Base-by-base conservation (phyloP, 2,329 filamentous ascomycete genomes). In the Ceratocystis harringtonii region DNA sequence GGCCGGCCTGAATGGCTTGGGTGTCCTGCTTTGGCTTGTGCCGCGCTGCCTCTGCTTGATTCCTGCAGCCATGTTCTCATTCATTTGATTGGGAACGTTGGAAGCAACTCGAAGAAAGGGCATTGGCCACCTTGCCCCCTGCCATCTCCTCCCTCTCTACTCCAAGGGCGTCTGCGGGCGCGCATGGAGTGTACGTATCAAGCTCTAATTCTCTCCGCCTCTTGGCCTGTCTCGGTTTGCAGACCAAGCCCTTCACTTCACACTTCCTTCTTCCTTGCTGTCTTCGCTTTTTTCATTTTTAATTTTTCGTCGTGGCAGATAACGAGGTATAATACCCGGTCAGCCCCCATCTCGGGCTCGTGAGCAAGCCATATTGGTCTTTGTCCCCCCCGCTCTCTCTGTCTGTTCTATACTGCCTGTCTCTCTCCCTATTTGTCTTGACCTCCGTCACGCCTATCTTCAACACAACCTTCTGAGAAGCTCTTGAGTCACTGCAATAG, bases 321-420 rank as follows among this genome's bases (percentile, higher is more conserved):
- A 58, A 36, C 55, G 55, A 58, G 55, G 55, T 58, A 58, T 58
- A 58, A 58, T 58, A 58, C 10, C 55, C 55, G 15, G 55, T 58
- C 55, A 58, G 55, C 25, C 55, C 55, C 55, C 55, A 58, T 58
- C 48, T 52, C 48, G 48, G 48, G 48, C 28, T 52, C 12, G 48
- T 25, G 48, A 52, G 19, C 19, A 58, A 36, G 55, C 55, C 55
- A 36, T 5, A 30, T 25, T 52, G 48, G 19, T 52, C 48, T 52
- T 57, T 30, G 55, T 36, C 28, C 25, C 52, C 52, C 22, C 22
- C 55, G 25, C 17, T 7, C 25, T 30, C 55, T 58, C 30, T 58
- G 15, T 58, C 55, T 58, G 55, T 19, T 32, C 5, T 30, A 58
- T 36, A 32, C 55, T 58, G 55, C 7, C 55, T 25, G 55, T 58